Evolutionary conservation across 2,329 filamentous ascomycete species (phyloP), one percentile per base, ranked within the genome.

Genomic region (Trichoderma koningii): DNA sequence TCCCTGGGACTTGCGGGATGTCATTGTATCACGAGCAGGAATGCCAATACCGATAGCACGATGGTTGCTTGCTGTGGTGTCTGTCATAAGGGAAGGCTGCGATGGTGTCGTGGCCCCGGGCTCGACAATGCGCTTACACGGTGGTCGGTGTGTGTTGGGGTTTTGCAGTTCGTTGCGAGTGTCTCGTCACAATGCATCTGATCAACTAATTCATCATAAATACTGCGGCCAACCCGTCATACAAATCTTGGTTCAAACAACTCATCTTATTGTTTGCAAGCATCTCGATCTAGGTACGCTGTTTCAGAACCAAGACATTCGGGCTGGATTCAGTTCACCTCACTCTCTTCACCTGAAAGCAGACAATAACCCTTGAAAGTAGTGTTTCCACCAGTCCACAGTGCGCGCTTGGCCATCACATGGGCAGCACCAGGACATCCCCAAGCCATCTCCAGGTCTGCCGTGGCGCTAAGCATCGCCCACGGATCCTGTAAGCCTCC

Each of bases 381-480:
- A 38, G 10, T 14, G 34, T 28, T 48, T 19, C 34, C 34, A 23
- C 34, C 10, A 14, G 34, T 38, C 9, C 17, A 53, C 59, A 53
- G 50, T 55, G 50, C 59, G 50, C 26, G 23, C 17, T 2, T 45
- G 15, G 15, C 15, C 48, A 42, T 63, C 59, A 63, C 59, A 63
- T 63, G 59, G 59, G 59, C 34, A 38, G 34, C 34, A 14, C 34
- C 34, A 38, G 34, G 10, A 38, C 34, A 12, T 14, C 5, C 2
- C 2, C 7, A 38, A 19, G 26, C 14, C n/a, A 45, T 30, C 30
- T 62, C 45, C 26, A 45, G 15, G 23, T 30, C 48, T 28, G 7
- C 38, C 41, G 59, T 63, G 59, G 59, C 59, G 59, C 59, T 28
- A 63, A 55, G 38, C 26, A 38, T 19, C 15, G 34, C 12, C 12